Evolutionary conservation across 2,329 filamentous ascomycete genomes (phyloP), one percentile per base, ranked within the genome.

Genomic region (Sporothrix brasiliensis): DNA sequence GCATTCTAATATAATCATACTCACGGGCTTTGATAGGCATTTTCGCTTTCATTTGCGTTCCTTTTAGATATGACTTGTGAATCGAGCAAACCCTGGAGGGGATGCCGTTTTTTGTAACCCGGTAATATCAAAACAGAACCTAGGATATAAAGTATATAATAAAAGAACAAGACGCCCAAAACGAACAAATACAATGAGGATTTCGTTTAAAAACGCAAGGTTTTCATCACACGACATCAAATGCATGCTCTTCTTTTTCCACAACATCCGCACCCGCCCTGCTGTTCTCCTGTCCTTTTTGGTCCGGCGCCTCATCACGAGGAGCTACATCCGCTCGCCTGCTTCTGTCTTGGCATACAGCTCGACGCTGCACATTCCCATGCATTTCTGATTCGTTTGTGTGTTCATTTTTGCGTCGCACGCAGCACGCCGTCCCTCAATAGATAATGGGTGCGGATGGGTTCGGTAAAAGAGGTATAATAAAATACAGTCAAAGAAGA

Each of bases 1-100:
- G 61, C 61, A 30, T 65, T 21, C 21, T 65, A 65, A 65, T 65
- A 49, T 24, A 34, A 50, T 50, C 50, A 65, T 65, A 65, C 21
- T 34, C 61, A 65, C n/a, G 60, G 49, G 27, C n/a, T 50, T 7
- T 50, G 21, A 50, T 34, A 27, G 61, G 6, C 19, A 49, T n/a
- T 0, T 30, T 24, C 1, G 24, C 24, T 24, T 24, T 39, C 27
- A 21, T 4, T 34, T 50, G 19, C 10, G 11, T 41, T 65, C 1
- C 3, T 49, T 39, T n/a, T 14, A 0, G 16, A 6, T 7, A 21
- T n/a, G 49, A n/a, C 49, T 50, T 61, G 56, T 21, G 4, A 21
- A 44, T 41, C n/a, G n/a, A 61, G 10, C 56, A 27, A 34, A n/a
- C 54, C 54, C 27, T n/a, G 14, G 14, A 56, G 1, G 19, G 30